Evolutionary conservation across 1,284 basidiomycete species (phyloP), one percentile per base, ranked within the genome.

Genomic region (Rugosomyces carneus): DNA sequence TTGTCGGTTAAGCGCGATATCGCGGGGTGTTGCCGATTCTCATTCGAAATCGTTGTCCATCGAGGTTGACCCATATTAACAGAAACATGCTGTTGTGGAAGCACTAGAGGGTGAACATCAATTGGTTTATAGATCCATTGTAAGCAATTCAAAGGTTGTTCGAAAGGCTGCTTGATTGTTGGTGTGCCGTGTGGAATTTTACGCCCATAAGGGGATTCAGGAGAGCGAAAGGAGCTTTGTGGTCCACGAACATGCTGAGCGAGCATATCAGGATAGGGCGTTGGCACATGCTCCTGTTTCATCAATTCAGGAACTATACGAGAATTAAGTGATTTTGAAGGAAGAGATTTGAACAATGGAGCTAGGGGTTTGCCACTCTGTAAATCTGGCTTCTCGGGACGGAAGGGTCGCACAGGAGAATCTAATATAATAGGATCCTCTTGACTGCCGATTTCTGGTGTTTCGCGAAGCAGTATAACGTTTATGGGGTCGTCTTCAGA

Each of bases 161-260:
- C 16, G 3, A 11, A 10, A 32, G 40, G 29, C 24, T 32, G 7
- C 5, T 35, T 9, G 7, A 24, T n/a, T n/a, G n/a, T n/a, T n/a
- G n/a, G n/a, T n/a, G n/a, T n/a, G n/a, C n/a, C n/a, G n/a, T n/a
- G 15, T 21, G 45, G 11, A 34, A 29, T 41, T 21, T 54, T 58
- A 45, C 52, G 53, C 52, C 61, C 35, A 44, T 58, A 61, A 18
- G 50, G 50, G 48, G 56, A 40, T 18, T 47, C 5, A 37, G 51
- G 16, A 39, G 50, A 35, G 40, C 44, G 19, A 53, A 61, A 60
- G 24, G 32, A 40, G 44, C 60, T 69, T 57, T 81, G 80, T 16
- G 66, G 60, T 31, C 80, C 82, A 54, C 72, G 75, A 49, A 84
- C 71, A 62, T 88, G 85, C 55, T 85, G 84, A n/a, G 62, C 68